A percentile compares a stretch with the other conserved stretches of the same genome.
Evolutionary conservation across 371 early-diverging fungal species (phyloP).

Genomic region (Zancudomyces culisetae): DNA sequence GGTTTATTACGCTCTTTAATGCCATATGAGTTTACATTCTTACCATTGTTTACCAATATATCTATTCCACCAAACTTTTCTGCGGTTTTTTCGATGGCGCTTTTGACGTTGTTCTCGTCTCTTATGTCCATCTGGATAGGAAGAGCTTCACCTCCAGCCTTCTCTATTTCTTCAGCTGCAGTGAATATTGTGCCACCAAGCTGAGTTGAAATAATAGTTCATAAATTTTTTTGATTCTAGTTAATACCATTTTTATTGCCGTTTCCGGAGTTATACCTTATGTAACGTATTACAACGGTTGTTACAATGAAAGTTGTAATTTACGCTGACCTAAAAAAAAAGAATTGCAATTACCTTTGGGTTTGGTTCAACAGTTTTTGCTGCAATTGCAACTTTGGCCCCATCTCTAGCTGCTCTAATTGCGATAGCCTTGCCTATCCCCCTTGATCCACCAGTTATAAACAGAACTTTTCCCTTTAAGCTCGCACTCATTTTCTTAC

Average conservation of each 20-base stretch:
- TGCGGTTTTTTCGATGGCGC: constrained; percentile 38
- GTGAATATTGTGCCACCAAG: constrained; percentile 49
- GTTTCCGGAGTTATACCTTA: neutral
- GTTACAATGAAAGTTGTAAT: neutral
- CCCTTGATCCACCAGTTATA: constrained; percentile 49
- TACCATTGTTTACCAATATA: constrained; percentile 40
- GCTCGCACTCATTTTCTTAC: neutral
- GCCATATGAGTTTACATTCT: too few species aligned
- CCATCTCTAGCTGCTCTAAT: constrained; percentile 46
- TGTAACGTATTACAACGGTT: neutral
- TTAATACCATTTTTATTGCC: neutral
- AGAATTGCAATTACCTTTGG: constrained; percentile 27
- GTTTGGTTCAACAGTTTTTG: constrained; percentile 57
- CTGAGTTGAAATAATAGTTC: too few species aligned
- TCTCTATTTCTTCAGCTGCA: constrained; percentile 45
- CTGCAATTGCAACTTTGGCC: constrained; percentile 51
- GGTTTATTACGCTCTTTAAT: too few species aligned
- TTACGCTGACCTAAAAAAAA: too few species aligned
- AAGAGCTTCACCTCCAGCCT: constrained; percentile 44
- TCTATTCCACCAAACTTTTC: constrained; percentile 45
- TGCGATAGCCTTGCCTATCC: constrained; percentile 60
- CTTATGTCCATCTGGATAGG: constrained; percentile 54
- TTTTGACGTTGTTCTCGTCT: constrained; percentile 37
- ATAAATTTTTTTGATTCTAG: neutral
- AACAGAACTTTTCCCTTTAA: constrained; percentile 43